Base-by-base conservation (phyloP, 768 basidiomycete species). In the Udeniomyces megalosporus region DNA sequence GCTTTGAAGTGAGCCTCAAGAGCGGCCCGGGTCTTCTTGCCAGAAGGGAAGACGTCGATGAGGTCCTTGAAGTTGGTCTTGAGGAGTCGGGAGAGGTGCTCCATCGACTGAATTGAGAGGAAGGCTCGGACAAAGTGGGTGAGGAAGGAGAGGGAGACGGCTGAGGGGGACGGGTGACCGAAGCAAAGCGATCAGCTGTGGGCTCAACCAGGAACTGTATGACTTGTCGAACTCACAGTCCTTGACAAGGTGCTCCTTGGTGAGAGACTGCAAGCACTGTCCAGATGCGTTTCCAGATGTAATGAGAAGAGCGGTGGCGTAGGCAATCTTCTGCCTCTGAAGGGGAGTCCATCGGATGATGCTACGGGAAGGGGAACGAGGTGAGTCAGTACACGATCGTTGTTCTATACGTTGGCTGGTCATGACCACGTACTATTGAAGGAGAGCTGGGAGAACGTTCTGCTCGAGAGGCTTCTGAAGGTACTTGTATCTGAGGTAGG, bases 391-490 rank as follows among this genome's bases (percentile, higher is more conserved):
- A 32, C 15, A 24, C 24, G 42, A 45, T 28, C 1, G n/a, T n/a
- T 28, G 42, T 3, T 17, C n/a, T 2, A 12, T 29, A 34, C 8
- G 38, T 42, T 8, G 82, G 71, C 8, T 11, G 48, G n/a, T 7
- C 8, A 10, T 7, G n/a, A 50, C 8, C 20, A 50, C 82, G 70
- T 90, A 89, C 75, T 96, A 74, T 44, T 72, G 91, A 64, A 99
- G 76, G 53, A 97, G 79, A 49, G 79, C 79, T 3, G 88, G 88
- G 15, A 97, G 79, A 59, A 87, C 80, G 38, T 79, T 80, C 72
- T 83, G 85, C 74, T 96, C 93, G 52, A 99, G 83, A 48, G 93
- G 90, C 75, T 85, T 90, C 75, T 96, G 93, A 69, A 99, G 87
- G 80, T 97, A 99, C 76, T 96, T 96, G 80, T 96, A 97, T 76